Percentiles rank a stretch among this genome's conserved stretches.
phyloP scores from a whole-genome alignment of 202 grass and related monocot species.

The Dendrocalamus latiflorus region DNA sequence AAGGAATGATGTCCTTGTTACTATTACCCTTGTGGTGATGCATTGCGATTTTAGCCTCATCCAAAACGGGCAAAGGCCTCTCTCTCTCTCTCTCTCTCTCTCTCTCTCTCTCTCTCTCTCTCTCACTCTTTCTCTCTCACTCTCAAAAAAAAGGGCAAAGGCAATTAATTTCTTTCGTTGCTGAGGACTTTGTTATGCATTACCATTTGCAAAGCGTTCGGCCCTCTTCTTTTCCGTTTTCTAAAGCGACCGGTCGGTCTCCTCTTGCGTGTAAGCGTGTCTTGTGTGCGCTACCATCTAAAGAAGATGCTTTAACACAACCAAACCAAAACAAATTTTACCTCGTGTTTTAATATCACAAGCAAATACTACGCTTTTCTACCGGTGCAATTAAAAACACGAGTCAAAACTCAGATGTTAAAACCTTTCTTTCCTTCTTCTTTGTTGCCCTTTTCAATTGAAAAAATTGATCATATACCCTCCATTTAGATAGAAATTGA shows the following conservation, averaged over 20 bases:
- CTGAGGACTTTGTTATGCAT: neutral
- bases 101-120: no score
- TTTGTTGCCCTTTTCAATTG: no score
- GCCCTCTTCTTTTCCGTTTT: neutral
- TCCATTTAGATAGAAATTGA: no score
- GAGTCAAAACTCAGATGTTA: slow-evolving; percentile 5
- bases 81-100: no score
- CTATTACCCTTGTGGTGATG: neutral
- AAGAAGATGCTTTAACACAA: no score
- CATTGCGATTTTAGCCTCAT: neutral
- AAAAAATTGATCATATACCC: no score
- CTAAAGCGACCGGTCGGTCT: neutral
- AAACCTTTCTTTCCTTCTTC: neutral
- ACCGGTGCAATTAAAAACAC: neutral
- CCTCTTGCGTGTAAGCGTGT: neutral
- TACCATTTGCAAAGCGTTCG: neutral
- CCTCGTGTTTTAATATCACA: neutral
- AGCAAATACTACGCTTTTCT: neutral
- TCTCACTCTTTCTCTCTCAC: no score
- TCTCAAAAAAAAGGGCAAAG: neutral
- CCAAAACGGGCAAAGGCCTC: no score
- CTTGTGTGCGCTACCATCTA: neutral
- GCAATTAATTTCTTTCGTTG: neutral
- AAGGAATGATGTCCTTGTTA: slow-evolving; percentile 3
- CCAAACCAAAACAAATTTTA: no score